A percentile compares a stretch with the other conserved stretches of the same genome.
phyloP scores from a whole-genome alignment of 306 rosid species.

The Lotus japonicus region DNA sequence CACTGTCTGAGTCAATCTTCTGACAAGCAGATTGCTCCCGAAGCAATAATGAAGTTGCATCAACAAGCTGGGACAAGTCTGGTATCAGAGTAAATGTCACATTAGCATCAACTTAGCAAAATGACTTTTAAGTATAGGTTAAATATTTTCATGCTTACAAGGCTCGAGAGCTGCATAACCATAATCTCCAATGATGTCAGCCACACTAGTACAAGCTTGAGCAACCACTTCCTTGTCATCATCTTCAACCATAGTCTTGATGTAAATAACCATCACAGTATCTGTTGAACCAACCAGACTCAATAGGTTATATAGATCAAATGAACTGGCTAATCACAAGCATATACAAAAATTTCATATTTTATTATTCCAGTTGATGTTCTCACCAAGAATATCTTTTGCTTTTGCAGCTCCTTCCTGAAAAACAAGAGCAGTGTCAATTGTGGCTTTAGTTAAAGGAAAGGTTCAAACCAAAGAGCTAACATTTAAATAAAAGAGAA shows the following conservation, averaged over 20 bases:
- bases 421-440: slow-evolving; percentile 25
- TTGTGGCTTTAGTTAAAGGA: background rate
- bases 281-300: slow-evolving; percentile 40
- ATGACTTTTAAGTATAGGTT: slow-evolving; percentile 12
- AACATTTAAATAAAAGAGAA: background rate
- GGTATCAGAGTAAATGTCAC: slow-evolving; percentile 20
- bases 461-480: background rate
- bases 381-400: slow-evolving; percentile 69
- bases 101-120: slow-evolving; percentile 19
- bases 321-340: background rate
- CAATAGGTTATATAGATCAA: background rate
- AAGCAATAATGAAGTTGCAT: slow-evolving; percentile 71
- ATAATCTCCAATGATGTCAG: slow-evolving; percentile 82
- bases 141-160: slow-evolving; percentile 50
- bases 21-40: slow-evolving; percentile 90
- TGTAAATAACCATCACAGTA: slow-evolving; percentile 65
- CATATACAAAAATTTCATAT: background rate
- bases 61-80: slow-evolving; percentile 68
- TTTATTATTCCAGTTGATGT: slow-evolving; percentile 1
- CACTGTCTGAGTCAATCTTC: slow-evolving; percentile 69
- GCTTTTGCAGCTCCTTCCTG: slow-evolving; percentile 84
- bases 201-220: slow-evolving; percentile 82
- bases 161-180: slow-evolving; percentile 76
- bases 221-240: slow-evolving; percentile 96
- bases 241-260: slow-evolving; percentile 90